Evolutionary conservation across 23 red algal genomes (phyloP).

Genomic region (Gracilaria gracilis): DNA sequence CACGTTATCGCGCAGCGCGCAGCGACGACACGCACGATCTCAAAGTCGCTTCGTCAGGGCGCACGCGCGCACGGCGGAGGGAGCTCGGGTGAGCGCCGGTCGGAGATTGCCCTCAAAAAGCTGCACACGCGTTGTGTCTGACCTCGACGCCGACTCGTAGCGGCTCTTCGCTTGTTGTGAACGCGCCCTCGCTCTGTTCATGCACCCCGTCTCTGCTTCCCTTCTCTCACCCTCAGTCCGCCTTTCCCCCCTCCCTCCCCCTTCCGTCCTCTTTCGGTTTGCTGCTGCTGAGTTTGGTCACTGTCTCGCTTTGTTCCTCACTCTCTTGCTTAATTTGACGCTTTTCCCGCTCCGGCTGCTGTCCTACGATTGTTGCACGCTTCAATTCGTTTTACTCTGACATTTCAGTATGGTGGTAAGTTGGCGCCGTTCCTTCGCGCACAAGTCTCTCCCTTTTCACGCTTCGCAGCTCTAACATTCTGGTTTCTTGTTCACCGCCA

Average conservation of each 20-base stretch:
- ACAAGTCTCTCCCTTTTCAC: background rate
- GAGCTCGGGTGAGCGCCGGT: background rate
- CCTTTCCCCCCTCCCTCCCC: background rate
- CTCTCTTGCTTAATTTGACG: background rate
- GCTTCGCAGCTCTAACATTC: background rate
- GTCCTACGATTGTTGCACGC: background rate
- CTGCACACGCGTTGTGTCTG: background rate
- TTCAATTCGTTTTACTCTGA: background rate
- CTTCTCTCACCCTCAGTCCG: background rate
- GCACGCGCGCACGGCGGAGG: background rate
- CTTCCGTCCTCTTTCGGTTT: background rate
- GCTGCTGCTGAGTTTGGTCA: background rate
- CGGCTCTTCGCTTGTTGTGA: too few species aligned
- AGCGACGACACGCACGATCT: constrained; percentile 16
- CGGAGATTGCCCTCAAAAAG: constrained; percentile 21
- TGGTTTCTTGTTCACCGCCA: background rate
- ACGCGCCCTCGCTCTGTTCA: background rate
- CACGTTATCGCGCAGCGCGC: background rate
- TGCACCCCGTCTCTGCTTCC: background rate
- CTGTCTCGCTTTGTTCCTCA: background rate
- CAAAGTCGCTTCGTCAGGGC: background rate
- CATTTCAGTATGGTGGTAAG: constrained; percentile 12
- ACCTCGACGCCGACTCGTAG: background rate
- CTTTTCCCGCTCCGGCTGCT: background rate
- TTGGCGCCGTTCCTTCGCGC: background rate